Base-by-base conservation (phyloP, 371 early-diverging fungal species). In the Chytridium lagenaria region DNA sequence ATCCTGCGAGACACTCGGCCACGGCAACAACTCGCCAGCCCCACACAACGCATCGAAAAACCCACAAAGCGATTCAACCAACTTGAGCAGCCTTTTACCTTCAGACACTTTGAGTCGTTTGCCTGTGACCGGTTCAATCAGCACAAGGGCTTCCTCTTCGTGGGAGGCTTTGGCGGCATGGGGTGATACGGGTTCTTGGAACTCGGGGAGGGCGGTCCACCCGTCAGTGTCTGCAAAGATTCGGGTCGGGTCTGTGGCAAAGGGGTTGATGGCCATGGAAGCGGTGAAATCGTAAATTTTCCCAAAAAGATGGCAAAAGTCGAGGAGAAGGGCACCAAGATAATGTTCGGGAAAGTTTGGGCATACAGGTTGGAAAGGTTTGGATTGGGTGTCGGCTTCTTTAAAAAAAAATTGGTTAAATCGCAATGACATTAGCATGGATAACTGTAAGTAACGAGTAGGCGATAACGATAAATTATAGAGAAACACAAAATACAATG, bases 271-370 rank as follows among this genome's bases (percentile, higher is more conserved):
- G 19, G 34, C 61, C 36, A 61, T 61, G n/a, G 2, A 2, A 33
- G 61, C 61, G 7, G 66, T 39, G 44, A 40, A 66, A 28, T 66
- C 66, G 28, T 39, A 66, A 16, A 2, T 16, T 28, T 66, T 66
- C 10, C 66, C 66, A 66, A 66, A 66, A 2, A 66, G 44, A 44
- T 66, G 66, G 44, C 66, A 66, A 66, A 66, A 66, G 66, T 66
- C 66, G 23, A 66, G 37, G 40, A 66, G 33, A 19, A 66, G 66
- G 66, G n/a, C 37, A 44, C 40, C 66, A 26, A 40, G n/a, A n/a
- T n/a, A 44, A 28, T 44, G 5, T 33, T 33, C 33, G 19, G 33
- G 2, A 2, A 38, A 23, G 34, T 19, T 63, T 63, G 55, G 12
- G 55, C 5, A 23, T 7, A 52, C 7, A 23, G 26, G 55, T 5